These are phyloP conservation scores for Chalaropsis thielavioides DNA, from an alignment of 2,329 filamentous ascomycete species.

Conservation along the genomic window DNA sequence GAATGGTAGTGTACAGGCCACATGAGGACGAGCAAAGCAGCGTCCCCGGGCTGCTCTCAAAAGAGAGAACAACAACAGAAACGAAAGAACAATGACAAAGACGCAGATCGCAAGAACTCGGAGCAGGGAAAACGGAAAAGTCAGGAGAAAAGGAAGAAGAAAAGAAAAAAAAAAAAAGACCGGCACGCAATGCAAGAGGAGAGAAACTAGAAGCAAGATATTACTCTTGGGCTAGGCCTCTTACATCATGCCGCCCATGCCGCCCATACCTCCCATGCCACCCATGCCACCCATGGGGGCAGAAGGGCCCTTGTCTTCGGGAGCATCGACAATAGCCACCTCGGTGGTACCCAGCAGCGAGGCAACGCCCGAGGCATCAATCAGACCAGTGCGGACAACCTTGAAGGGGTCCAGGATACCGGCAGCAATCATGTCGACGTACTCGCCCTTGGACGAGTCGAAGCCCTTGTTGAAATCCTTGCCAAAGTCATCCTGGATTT, in stretches of 20 bases:
- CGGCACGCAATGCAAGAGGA: constrained; percentile 8
- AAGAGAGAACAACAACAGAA: neutral
- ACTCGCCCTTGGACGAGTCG: constrained; percentile 92
- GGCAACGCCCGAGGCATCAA: constrained; percentile 90
- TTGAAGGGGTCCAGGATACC: constrained; percentile 99
- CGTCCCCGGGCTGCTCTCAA: constrained; percentile 9
- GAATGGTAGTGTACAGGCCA: constrained; percentile 11
- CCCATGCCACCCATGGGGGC: constrained; percentile 53
- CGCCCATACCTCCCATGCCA: constrained; percentile 49
- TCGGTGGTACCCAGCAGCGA: constrained; percentile 95
- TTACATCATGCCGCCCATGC: constrained; percentile 47
- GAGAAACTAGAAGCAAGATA: constrained; percentile 1
- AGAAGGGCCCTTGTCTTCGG: constrained; percentile 71
- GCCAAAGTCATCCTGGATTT: constrained; percentile 89
- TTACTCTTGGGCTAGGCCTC: neutral
- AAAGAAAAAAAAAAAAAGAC: constrained; percentile 3
- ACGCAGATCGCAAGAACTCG: constrained; percentile 6
- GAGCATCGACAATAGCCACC: constrained; percentile 91
- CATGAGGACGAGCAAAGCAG: neutral
- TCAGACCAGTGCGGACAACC: constrained; percentile 91
- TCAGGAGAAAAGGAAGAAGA: neutral
- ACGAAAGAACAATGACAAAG: neutral
- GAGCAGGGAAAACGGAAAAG: constrained; percentile 3
- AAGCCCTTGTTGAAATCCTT: constrained; percentile 95
- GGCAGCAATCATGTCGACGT: constrained; percentile 92